phyloP scores from a whole-genome alignment of 129 eudicot species.

The Arctium minus region DNA sequence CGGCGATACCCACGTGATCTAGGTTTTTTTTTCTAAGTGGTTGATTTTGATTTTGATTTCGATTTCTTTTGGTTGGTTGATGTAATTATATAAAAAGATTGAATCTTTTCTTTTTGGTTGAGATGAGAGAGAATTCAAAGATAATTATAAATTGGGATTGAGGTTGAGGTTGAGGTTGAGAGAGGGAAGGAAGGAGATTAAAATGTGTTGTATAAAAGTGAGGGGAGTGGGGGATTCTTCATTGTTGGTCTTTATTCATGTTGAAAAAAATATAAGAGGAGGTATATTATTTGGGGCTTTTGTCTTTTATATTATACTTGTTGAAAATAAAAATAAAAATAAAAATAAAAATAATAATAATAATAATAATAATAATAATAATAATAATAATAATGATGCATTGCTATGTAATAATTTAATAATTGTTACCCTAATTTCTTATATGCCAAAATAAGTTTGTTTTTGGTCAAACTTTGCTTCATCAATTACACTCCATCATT shows the following conservation, averaged over 20 bases:
- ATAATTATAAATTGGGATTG: neutral
- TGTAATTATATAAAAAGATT: constrained; percentile 2
- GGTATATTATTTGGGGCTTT: constrained; percentile 43
- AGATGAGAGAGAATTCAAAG: constrained; percentile 28
- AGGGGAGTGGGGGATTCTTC: constrained; percentile 38
- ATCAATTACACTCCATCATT: neutral
- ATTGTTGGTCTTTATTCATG: constrained; percentile 16
- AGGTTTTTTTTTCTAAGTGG: neutral
- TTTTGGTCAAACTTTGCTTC: neutral
- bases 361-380: too few relatives aligned
- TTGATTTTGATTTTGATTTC: neutral
- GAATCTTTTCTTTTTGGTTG: constrained; percentile 8
- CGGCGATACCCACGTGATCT: constrained; percentile 37
- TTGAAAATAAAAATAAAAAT: too few relatives aligned
- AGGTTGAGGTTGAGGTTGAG: neutral
- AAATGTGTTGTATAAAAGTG: neutral
- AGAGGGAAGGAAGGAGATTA: neutral
- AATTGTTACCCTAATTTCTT: neutral
- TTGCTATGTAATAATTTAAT: neutral
- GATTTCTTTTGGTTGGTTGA: neutral
- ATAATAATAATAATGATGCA: neutral
- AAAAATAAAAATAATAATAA: too few relatives aligned
- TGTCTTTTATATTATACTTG: constrained; percentile 26
- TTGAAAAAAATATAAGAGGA: constrained; percentile 18
- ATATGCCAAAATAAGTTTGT: neutral